These are phyloP conservation scores for Polytrichum formosum DNA, from an alignment of 225 moss, liverwort and hornwort genomes.

Conservation along the genomic window DNA sequence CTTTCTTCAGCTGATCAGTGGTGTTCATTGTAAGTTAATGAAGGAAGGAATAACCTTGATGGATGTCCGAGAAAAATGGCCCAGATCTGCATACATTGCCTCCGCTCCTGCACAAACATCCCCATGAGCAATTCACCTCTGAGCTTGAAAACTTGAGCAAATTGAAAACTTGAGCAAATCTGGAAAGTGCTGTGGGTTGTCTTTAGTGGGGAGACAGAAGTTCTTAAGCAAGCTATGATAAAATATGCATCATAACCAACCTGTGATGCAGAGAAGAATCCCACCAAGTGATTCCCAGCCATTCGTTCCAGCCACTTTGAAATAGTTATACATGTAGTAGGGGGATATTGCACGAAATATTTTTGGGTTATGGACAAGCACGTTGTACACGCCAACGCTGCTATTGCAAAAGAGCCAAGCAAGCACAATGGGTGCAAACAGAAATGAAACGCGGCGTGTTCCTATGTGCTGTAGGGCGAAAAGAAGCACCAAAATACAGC, in stretches of 20 bases:
- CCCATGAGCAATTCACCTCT: not conserved
- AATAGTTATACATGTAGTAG: slow-evolving; percentile 57
- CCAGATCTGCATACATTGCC: slow-evolving; percentile 84
- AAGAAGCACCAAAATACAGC: slow-evolving; percentile 47
- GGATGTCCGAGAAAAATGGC: slow-evolving; percentile 64
- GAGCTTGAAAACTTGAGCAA: not conserved
- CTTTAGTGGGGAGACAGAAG: not conserved
- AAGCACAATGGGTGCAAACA: slow-evolving; percentile 78
- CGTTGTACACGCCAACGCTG: slow-evolving; percentile 65
- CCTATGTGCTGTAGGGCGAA: slow-evolving; percentile 65
- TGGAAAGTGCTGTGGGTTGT: not conserved
- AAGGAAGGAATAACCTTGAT: slow-evolving; percentile 51
- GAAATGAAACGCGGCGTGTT: slow-evolving; percentile 61
- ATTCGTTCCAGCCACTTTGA: slow-evolving; percentile 50
- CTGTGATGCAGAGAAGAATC: slow-evolving; percentile 76
- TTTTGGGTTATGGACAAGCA: slow-evolving; percentile 40
- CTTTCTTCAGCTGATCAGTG: not conserved
- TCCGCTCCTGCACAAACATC: slow-evolving; percentile 61
- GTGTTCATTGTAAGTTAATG: too few relatives aligned
- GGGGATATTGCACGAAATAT: slow-evolving; percentile 61
- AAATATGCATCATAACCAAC: slow-evolving; percentile 20
- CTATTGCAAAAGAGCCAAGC: slow-evolving; percentile 60
- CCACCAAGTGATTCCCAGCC: slow-evolving; percentile 80
- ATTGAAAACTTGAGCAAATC: not conserved
- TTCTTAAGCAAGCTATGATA: not conserved